A percentile compares a stretch with the other conserved stretches of the same genome.
Evolutionary conservation across 495 filamentous ascomycete species (phyloP).

Genomic region (Penicillium angulare): DNA sequence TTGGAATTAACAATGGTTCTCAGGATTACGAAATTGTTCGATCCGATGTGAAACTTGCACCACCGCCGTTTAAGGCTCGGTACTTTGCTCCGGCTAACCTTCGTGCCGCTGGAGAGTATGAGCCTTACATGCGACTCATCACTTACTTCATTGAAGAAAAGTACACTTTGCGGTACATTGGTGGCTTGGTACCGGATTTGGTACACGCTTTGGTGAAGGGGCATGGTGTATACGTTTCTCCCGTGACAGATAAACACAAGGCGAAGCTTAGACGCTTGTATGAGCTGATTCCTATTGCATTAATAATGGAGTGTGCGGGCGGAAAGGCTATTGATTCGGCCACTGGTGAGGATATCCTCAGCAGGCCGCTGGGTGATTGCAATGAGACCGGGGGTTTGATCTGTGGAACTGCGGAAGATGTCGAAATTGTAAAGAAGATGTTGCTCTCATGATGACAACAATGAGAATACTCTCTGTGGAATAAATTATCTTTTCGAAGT

Average conservation of each 20-base stretch:
- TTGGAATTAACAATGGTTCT: constrained; percentile 25
- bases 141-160: constrained; percentile 35
- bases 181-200: constrained; percentile 53
- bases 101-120: constrained; percentile 41
- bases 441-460: background rate
- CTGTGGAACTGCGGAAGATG: constrained; percentile 47
- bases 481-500: too few species aligned
- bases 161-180: constrained; percentile 52
- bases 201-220: constrained; percentile 52
- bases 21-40: constrained; percentile 32
- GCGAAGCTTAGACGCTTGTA: constrained; percentile 52
- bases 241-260: constrained; percentile 39
- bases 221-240: constrained; percentile 51
- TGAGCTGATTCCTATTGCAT: constrained; percentile 48
- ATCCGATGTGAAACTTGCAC: constrained; percentile 23
- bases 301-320: constrained; percentile 53
- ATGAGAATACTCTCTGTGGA: too few species aligned
- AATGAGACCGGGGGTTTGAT: constrained; percentile 49
- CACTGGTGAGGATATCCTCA: constrained; percentile 37
- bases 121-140: constrained; percentile 41
- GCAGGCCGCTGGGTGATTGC: constrained; percentile 27
- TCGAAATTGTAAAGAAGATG: constrained; percentile 31
- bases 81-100: constrained; percentile 57
- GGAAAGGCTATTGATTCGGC: constrained; percentile 44
- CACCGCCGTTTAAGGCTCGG: constrained; percentile 29